These are phyloP conservation scores for Quercus phellos DNA, from an alignment of 331 rosid genomes.

Conservation along the genomic window DNA sequence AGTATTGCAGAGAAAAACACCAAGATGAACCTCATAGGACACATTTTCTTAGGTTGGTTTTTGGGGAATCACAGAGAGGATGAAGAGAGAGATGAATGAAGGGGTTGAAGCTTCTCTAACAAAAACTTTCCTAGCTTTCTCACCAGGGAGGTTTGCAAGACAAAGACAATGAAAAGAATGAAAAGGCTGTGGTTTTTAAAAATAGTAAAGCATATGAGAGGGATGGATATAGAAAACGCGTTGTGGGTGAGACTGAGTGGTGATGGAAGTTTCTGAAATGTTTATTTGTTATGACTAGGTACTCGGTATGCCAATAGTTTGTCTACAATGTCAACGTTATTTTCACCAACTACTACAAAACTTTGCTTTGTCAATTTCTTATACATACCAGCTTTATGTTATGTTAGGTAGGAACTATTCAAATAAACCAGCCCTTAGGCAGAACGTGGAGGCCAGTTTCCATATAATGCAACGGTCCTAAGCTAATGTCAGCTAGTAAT, in stretches of 20 bases:
- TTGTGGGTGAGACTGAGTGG: not conserved
- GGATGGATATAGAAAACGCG: not conserved
- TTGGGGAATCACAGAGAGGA: not conserved
- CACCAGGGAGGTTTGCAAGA: not conserved
- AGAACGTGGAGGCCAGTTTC: too few relatives aligned
- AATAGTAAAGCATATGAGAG: too few relatives aligned
- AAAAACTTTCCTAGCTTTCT: not conserved
- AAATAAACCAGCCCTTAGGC: too few relatives aligned
- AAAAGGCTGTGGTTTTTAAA: not conserved
- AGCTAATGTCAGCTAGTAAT: too few relatives aligned
- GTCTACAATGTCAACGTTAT: not conserved
- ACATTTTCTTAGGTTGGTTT: slow-evolving; percentile 33
- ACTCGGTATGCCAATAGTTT: not conserved
- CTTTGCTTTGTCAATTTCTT: too few relatives aligned
- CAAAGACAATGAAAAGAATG: not conserved
- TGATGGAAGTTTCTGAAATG: not conserved
- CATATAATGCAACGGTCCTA: too few relatives aligned
- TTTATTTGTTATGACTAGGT: not conserved
- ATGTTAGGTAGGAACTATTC: too few relatives aligned
- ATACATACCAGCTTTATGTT: too few relatives aligned
- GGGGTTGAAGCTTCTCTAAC: not conserved
- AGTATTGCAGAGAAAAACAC: slow-evolving; percentile 62
- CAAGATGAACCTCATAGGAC: slow-evolving; percentile 71
- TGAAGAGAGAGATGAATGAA: not conserved
- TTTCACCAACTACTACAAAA: too few relatives aligned